Conservation (phyloP, 768 basidiomycete species). For the Phlebiopsis flavidoalba region DNA sequence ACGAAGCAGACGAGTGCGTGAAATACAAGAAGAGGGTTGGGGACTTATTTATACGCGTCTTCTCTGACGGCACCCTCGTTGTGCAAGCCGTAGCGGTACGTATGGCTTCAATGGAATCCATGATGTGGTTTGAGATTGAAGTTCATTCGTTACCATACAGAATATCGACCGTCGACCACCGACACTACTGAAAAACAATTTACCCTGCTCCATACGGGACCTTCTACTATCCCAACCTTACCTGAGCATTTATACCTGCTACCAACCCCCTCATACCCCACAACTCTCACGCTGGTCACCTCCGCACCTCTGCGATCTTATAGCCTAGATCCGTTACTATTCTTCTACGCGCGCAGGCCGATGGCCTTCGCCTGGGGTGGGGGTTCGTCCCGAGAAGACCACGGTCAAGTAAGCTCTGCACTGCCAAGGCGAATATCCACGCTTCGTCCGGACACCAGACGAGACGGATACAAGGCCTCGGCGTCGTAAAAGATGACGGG, state of each 20-base stretch:
- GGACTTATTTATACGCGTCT: constrained; percentile 73
- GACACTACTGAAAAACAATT: constrained; percentile 70
- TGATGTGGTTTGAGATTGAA: background rate
- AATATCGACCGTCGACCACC: constrained; percentile 89
- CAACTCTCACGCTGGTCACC: constrained; percentile 51
- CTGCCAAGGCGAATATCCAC: constrained; percentile 44
- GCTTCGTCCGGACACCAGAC: constrained; percentile 74
- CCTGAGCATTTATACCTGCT: constrained; percentile 52
- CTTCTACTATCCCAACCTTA: constrained; percentile 40
- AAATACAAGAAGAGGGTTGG: constrained; percentile 69
- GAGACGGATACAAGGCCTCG: constrained; percentile 74
- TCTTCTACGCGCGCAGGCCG: constrained; percentile 55
- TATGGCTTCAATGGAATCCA: constrained; percentile 1
- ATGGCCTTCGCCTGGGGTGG: constrained; percentile 39
- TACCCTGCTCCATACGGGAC: constrained; percentile 59
- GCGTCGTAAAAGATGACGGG: constrained; percentile 51
- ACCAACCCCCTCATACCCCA: constrained; percentile 37
- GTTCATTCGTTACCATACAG: constrained; percentile 32
- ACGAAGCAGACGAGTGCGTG: constrained; percentile 43
- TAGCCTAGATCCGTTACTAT: constrained; percentile 49
- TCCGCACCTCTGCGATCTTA: constrained; percentile 63
- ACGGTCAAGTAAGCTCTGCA: background rate
- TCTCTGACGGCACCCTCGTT: constrained; percentile 69
- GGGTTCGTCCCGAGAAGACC: constrained; percentile 11
- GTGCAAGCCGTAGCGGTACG: constrained; percentile 71